Base-by-base conservation (phyloP, 2,329 filamentous ascomycete species). In the Venturia effusa region DNA sequence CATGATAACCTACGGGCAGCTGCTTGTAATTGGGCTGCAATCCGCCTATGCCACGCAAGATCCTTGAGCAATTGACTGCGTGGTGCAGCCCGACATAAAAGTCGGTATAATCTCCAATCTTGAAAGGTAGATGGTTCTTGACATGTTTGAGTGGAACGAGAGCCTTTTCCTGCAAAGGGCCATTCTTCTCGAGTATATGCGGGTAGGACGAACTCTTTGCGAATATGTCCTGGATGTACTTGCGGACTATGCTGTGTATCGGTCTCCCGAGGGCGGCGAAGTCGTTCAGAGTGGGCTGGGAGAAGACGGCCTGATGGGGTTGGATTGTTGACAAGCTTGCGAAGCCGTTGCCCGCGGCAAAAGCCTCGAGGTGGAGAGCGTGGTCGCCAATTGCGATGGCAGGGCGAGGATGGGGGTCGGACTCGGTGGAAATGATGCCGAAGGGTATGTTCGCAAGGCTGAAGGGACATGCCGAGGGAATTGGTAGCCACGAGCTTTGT, bases 51-150 rank as follows among this genome's bases (percentile, higher is more conserved):
- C 88, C 89, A 54, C 90, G 84, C 76, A 93, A 91, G 66, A 93
- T 80, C 13, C 82, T 80, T 4, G 88, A 89, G 19, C 88, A 82
- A 65, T 87, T 88, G 76, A 85, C 87, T 22, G 90, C 90, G 75
- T 94, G 90, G 72, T 92, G 88, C 67, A 87, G 77, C 17, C 90
- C 90, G 11, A 88, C 89, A 71, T 90, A 94, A 77, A 94, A 94
- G 74, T 94, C 90, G 1, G 89, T 90, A 73, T 93, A 94, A 73
- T 93, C 89, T 32, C 88, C 88, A 68, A 93, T 90, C 63, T 81
- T 79, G 83, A 94, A 86, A 1, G 90, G 90, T 8, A 93, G 71
- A 70, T 92, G 88, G 71, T 82, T 86, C 67, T 79, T 83, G 60
- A 87, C 83, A 24, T 84, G 77, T 4, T 79, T 77, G 59, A 85